These are phyloP conservation scores for Przewalskia tangutica DNA, from an alignment of 257 asterid species.

Conservation along the genomic window DNA sequence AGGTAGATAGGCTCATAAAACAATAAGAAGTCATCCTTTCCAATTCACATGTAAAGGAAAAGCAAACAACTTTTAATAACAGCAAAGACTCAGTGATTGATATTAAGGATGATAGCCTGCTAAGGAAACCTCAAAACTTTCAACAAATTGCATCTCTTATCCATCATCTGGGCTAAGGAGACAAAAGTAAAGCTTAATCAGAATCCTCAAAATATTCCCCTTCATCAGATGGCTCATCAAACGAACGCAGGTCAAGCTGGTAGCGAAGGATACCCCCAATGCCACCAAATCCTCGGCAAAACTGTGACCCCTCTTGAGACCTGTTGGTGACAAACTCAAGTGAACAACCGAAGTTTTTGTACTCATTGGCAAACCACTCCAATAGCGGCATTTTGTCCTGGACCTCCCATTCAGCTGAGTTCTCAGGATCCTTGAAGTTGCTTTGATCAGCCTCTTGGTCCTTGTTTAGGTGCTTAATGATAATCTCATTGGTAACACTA, in stretches of 20 bases:
- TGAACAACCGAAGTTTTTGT: conserved; percentile 30
- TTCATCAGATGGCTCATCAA: conserved; percentile 42
- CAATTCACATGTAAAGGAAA: neutral
- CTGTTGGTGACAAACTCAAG: conserved; percentile 40
- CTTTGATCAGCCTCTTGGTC: conserved; percentile 33
- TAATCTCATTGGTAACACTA: conserved; percentile 15
- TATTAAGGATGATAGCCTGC: neutral
- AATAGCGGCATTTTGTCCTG: conserved; percentile 37
- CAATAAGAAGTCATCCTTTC: neutral
- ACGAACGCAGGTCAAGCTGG: conserved; percentile 39
- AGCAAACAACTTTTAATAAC: conserved; percentile 1
- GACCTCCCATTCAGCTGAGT: conserved; percentile 28
- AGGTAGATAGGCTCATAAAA: neutral
- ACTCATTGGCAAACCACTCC: conserved; percentile 44
- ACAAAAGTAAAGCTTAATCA: conserved; percentile 14
- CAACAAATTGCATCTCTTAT: conserved; percentile 4
- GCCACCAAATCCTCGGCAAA: conserved; percentile 44
- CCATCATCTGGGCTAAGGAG: neutral
- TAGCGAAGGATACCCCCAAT: conserved; percentile 42
- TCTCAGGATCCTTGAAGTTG: conserved; percentile 26
- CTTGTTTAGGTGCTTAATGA: conserved; percentile 32
- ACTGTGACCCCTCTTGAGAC: conserved; percentile 42
- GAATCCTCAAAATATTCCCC: conserved; percentile 26
- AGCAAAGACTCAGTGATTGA: neutral
- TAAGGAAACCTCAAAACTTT: neutral